A percentile compares a stretch with the other conserved stretches of the same genome.
Evolutionary conservation across 306 rosid genomes (phyloP).

Genomic region (Echinosophora koreensis): DNA sequence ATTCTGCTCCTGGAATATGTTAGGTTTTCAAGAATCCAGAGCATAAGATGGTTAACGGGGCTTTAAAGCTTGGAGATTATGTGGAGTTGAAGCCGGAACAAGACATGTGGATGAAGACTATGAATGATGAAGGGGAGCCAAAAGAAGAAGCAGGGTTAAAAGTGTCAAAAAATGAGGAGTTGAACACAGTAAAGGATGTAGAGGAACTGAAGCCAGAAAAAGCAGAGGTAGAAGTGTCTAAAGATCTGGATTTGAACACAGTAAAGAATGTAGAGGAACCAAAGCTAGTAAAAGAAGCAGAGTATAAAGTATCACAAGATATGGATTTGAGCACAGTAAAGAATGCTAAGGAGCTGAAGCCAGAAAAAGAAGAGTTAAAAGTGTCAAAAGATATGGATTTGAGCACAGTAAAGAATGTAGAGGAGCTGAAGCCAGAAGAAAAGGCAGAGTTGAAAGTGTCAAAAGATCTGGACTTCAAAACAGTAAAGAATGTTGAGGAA

Average conservation of each 20-base stretch:
- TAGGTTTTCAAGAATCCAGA: conserved; percentile 56
- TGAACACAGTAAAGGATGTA: conserved; percentile 41
- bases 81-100: conserved; percentile 45
- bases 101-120: conserved; percentile 43
- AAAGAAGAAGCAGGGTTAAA: conserved; percentile 38
- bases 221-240: conserved; percentile 26
- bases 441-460: conserved; percentile 32
- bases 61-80: conserved; percentile 47
- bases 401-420: conserved; percentile 38
- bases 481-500: conserved; percentile 41
- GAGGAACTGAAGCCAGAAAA: conserved; percentile 43
- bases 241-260: conserved; percentile 38
- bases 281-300: conserved; percentile 34
- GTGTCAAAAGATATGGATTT: conserved; percentile 32
- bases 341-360: conserved; percentile 36
- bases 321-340: conserved; percentile 38
- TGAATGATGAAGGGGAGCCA: conserved; percentile 44
- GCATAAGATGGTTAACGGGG: conserved; percentile 45
- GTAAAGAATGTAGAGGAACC: conserved; percentile 42
- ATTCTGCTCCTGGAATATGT: conserved; percentile 24
- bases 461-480: conserved; percentile 34
- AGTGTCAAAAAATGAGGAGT: conserved; percentile 44
- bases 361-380: conserved; percentile 45
- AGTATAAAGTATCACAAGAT: conserved; percentile 33
- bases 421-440: conserved; percentile 45